These are phyloP conservation scores for Moringa oleifera DNA, from an alignment of 345 rosid genomes.

Conservation along the genomic window DNA sequence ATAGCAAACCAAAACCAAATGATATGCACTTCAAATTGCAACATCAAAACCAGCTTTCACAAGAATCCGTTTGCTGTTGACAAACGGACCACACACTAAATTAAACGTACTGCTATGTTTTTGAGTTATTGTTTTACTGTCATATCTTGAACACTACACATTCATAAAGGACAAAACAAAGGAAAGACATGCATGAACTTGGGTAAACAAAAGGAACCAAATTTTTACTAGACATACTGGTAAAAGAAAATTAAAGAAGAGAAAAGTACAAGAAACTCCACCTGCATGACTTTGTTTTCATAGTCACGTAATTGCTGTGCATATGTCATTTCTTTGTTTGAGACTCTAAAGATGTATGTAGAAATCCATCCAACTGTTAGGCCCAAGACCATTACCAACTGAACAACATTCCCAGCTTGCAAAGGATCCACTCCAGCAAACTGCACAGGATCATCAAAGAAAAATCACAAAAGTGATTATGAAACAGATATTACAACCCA, in stretches of 20 bases:
- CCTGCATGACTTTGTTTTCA: constrained; percentile 94
- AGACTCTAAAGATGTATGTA: constrained; percentile 84
- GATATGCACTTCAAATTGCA: background rate
- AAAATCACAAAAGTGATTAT: background rate
- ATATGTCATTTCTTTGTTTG: constrained; percentile 96
- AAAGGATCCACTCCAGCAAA: constrained; percentile 77
- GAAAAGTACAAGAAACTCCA: constrained; percentile 9
- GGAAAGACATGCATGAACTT: background rate
- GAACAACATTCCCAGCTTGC: constrained; percentile 90
- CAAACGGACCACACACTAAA: too few species aligned
- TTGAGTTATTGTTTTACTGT: background rate
- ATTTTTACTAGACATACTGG: too few species aligned
- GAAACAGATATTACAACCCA: background rate
- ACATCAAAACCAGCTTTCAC: background rate
- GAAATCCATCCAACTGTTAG: constrained; percentile 93
- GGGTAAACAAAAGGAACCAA: too few species aligned
- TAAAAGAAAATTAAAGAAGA: constrained; percentile 3
- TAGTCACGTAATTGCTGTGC: constrained; percentile 94
- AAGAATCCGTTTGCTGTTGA: background rate
- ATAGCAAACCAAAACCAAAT: too few species aligned
- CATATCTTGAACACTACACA: background rate
- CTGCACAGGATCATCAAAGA: constrained; percentile 32
- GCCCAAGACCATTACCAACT: constrained; percentile 76
- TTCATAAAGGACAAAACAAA: background rate
- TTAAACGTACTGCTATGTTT: background rate